Base-by-base conservation (phyloP, 495 filamentous ascomycete species). In the Xylaria curta region DNA sequence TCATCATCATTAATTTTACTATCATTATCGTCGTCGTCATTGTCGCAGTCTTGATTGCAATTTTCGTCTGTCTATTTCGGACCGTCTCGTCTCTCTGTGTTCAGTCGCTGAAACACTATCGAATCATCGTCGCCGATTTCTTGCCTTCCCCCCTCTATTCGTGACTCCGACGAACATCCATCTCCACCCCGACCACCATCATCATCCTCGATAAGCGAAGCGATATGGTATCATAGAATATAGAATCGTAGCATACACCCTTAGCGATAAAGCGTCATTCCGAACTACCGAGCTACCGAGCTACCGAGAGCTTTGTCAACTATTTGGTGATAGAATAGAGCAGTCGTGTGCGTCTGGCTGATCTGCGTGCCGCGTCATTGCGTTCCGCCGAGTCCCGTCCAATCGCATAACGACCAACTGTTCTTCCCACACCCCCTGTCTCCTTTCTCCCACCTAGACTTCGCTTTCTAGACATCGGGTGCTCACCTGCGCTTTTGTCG, bases 61-160 rank as follows among this genome's bases (percentile, higher is more conserved):
- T n/a, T 54, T 54, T 54, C 51, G 36, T 38, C 36, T 1, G 26
- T 56, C 6, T 31, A 0, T 31, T 38, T 49, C 42, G 24, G 61
- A 46, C 61, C 40, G 61, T 64, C 61, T 64, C 42, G 24, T 64
- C 61, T 40, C 61, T 40, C 61, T 64, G 21, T 36, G 61, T 47
- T 44, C 24, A 10, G 17, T 49, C 42, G 24, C 60, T 49, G 61
- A 64, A 44, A 64, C 61, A 49, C 61, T 17, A 7, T 13, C 61
- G 36, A 47, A 26, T 31, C 26, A 33, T 64, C 44, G 42, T 47
- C 61, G 61, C 21, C n/a, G 31, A 44, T 63, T 13, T 42, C 59
- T 63, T 24, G 21, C 26, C 7, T 2, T 36, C 13, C 47, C 33
- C 54, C 66, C 31, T 46, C 38, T 5, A 51, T 51, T 31, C 2